phyloP scores from a whole-genome alignment of 1,284 basidiomycete species.

The Leccinum holopus region DNA sequence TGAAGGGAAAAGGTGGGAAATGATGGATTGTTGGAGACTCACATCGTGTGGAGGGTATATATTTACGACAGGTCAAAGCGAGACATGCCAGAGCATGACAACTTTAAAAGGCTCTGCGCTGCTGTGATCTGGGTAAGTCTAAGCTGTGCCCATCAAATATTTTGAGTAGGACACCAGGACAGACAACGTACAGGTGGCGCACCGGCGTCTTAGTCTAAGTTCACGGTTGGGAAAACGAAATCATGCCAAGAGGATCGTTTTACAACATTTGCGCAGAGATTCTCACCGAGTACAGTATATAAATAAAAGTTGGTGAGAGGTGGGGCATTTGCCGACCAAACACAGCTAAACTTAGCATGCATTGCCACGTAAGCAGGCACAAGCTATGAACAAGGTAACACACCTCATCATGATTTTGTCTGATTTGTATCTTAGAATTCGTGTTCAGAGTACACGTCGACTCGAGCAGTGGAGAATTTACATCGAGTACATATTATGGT shows the following conservation, averaged over 20 bases:
- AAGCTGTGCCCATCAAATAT: background rate
- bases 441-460: no score
- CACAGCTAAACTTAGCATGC: no score
- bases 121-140: background rate
- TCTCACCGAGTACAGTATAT: no score
- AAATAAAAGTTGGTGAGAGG: no score
- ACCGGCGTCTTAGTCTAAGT: background rate
- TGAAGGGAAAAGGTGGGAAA: slow-evolving; percentile 13
- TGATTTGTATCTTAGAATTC: no score
- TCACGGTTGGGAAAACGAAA: background rate
- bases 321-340: no score
- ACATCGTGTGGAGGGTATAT: slow-evolving; percentile 8
- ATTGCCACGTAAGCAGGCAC: no score
- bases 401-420: no score
- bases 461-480: no score
- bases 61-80: slow-evolving; percentile 5
- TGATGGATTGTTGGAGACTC: background rate
- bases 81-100: slow-evolving; percentile 1
- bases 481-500: no score
- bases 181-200: slow-evolving; percentile 3
- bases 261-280: background rate
- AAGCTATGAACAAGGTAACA: no score
- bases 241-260: background rate
- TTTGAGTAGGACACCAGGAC: background rate
- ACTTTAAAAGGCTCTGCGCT: background rate